Conservation (phyloP, 2,329 filamentous ascomycete species). For the Monosporascus sp. region DNA sequence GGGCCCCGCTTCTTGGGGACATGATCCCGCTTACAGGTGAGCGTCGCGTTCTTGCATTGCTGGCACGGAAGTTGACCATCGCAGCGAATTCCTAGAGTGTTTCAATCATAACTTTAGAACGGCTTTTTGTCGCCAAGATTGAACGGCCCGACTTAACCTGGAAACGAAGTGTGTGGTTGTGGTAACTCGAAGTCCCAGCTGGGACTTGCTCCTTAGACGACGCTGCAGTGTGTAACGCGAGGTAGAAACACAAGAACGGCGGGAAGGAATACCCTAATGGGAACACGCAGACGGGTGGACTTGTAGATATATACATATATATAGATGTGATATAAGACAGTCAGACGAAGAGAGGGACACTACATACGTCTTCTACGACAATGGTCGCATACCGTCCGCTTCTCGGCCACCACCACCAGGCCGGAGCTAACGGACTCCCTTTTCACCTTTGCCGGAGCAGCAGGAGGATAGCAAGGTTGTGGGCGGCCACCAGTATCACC, state of each 20-base stretch:
- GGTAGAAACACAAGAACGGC: neutral
- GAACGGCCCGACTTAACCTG: too few species aligned
- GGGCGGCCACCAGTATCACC: neutral
- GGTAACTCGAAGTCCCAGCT: too few species aligned
- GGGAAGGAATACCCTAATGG: neutral
- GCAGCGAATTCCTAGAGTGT: slow-evolving; percentile 35
- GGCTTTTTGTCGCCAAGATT: too few species aligned
- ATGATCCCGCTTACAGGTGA: slow-evolving; percentile 60
- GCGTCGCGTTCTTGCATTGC: slow-evolving; percentile 52
- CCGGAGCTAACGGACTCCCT: neutral
- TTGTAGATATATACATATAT: neutral
- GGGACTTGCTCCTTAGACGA: neutral
- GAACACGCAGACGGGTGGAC: neutral
- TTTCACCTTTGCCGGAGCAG: neutral
- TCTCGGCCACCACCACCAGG: slow-evolving; percentile 7
- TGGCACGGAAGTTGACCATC: slow-evolving; percentile 49
- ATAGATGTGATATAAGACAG: neutral
- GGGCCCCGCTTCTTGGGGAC: slow-evolving; percentile 60
- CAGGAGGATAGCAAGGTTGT: neutral
- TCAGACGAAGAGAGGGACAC: neutral
- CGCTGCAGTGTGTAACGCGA: neutral
- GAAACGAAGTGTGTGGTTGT: too few species aligned
- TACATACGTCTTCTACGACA: slow-evolving; percentile 37
- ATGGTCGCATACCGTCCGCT: slow-evolving; percentile 39
- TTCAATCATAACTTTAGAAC: too few species aligned